Evolutionary conservation across 2,329 filamentous ascomycete genomes (phyloP), one percentile per base, ranked within the genome.

Genomic region (Botryosphaeria agaves): DNA sequence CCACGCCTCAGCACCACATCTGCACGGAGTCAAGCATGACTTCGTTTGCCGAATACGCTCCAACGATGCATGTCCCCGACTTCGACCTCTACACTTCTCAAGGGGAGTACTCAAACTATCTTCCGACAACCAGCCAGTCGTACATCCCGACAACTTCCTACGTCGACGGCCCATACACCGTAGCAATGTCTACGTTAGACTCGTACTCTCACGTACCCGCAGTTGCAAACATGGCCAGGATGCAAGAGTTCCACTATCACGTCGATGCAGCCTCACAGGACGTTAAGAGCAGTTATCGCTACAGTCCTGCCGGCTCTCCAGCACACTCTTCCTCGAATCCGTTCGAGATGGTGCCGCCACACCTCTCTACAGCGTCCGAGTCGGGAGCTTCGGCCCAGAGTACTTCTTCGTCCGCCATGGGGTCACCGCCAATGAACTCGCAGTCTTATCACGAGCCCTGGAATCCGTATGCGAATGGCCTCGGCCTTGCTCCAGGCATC

Each of bases 401-500:
- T 39, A 52, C 53, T 11, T 57, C 62, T 7, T 66, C 62, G 3
- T 66, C 62, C 7, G 49, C 57, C 11, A 57, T 60, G 38, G 60
- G 57, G 26, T 67, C 63, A 5, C 63, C 63, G 17, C 57, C 68
- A 63, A 18, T 76, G 64, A 30, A 71, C 63, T 45, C 62, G 66
- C 37, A 82, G 64, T n/a, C n/a, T n/a, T 36, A 72, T 65, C 35
- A 63, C 62, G 34, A 73, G 53, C 33, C 68, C 59, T 31, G 79
- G 76, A 30, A 5, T 14, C 53, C 51, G 37, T 61, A 56, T 37
- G 64, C 67, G 38, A 64, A 68, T 43, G 64, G 65, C 33, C 67
- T 66, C 38, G 68, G 64, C 30, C 59, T 77, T 32, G 69, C 66
- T 39, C 74, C 75, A 18, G 57, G 62, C 44, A 77, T 82, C 37